A percentile compares a stretch with the other conserved stretches of the same genome.
Evolutionary conservation across 352 stramenopile genomes (phyloP).

Genomic region (Phytophthora fragariaefolia): DNA sequence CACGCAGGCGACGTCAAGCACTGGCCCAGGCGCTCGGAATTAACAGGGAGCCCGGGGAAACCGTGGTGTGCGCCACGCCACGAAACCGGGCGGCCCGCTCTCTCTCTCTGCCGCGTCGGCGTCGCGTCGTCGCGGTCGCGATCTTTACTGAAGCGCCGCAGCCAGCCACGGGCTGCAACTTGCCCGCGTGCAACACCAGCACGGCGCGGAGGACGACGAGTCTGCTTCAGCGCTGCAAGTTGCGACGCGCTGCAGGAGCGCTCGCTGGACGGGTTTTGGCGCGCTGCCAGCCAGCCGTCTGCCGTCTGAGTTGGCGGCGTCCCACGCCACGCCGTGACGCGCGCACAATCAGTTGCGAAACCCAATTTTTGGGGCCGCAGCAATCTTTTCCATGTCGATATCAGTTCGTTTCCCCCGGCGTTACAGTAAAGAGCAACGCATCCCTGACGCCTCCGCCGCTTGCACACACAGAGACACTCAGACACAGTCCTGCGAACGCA

Average conservation of each 20-base stretch:
- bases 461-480: conserved; percentile 1
- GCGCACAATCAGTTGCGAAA: conserved; percentile 29
- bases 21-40: conserved; percentile 23
- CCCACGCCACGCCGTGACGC: conserved; percentile 10
- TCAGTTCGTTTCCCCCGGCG: conserved; percentile 18
- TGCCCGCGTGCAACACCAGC: not conserved
- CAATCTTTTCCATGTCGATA: conserved; percentile 24
- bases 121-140: too few relatives aligned
- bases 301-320: not conserved
- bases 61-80: not conserved
- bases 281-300: not conserved
- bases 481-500: too few relatives aligned
- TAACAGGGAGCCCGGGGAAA: conserved; percentile 7
- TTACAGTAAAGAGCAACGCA: conserved; percentile 8
- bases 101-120: too few relatives aligned
- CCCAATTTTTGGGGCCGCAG: conserved; percentile 14
- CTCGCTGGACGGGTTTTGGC: not conserved
- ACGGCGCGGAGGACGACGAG: too few relatives aligned
- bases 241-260: too few relatives aligned
- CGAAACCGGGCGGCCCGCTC: too few relatives aligned
- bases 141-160: not conserved
- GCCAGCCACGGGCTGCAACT: not conserved
- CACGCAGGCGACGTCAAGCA: conserved; percentile 6
- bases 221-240: too few relatives aligned
- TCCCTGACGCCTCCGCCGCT: not conserved